phyloP scores from a whole-genome alignment of 352 stramenopile genomes.

The Pythium grandisporangium region DNA sequence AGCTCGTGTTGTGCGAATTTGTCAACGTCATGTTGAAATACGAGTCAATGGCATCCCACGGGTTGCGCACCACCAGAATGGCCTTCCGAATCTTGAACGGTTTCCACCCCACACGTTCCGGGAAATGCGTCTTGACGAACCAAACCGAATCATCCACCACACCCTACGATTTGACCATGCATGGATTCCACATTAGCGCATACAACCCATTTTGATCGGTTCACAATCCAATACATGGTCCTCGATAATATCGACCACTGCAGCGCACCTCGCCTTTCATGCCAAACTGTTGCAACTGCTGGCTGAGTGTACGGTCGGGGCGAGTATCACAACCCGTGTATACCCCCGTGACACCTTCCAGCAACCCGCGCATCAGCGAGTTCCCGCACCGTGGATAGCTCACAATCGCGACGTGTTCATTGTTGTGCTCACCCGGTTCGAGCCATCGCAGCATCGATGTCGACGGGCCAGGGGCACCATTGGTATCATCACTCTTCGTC shows the following conservation, averaged over 20 bases:
- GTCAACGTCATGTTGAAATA: conserved; percentile 98
- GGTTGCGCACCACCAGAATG: conserved; percentile 91
- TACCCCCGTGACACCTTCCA: conserved; percentile 92
- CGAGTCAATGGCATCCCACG: conserved; percentile 98
- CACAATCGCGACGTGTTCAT: conserved; percentile 83
- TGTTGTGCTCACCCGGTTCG: conserved; percentile 39
- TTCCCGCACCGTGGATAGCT: conserved; percentile 98
- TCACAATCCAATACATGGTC: not conserved
- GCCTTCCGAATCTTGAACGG: conserved; percentile 62
- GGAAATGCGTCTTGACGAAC: conserved; percentile 98
- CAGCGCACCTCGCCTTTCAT: conserved; percentile 73
- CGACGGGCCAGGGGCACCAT: too few species aligned
- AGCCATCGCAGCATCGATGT: conserved; percentile 80
- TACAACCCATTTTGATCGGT: too few species aligned
- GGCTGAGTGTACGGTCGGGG: conserved; percentile 89
- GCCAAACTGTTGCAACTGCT: conserved; percentile 82
- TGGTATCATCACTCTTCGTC: conserved; percentile 2
- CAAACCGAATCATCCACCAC: conserved; percentile 92
- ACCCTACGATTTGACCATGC: too few species aligned
- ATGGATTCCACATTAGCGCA: too few species aligned
- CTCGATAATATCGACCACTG: not conserved
- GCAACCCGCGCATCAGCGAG: conserved; percentile 92
- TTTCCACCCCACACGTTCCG: conserved; percentile 92
- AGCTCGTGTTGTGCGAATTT: conserved; percentile 90
- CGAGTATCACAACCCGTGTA: conserved; percentile 97